Conservation (phyloP, 352 stramenopile species). For the Globisporangium megalacanthum region DNA sequence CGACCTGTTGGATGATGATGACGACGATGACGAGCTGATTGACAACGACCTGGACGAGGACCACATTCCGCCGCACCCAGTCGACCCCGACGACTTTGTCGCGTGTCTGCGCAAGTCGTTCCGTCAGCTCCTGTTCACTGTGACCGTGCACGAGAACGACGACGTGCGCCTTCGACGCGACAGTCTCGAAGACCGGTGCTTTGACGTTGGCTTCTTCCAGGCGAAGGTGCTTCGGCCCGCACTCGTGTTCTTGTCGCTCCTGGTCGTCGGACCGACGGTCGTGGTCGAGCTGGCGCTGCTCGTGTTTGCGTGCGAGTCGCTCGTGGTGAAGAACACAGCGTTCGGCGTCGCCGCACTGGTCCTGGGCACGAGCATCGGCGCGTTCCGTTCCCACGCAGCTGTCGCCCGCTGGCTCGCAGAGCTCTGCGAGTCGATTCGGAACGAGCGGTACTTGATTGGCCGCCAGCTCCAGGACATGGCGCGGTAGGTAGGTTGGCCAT, state of each 20-base stretch:
- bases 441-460: conserved; percentile 85
- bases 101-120: conserved; percentile 51
- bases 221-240: conserved; percentile 58
- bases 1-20: conserved; percentile 26
- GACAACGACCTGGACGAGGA: conserved; percentile 27
- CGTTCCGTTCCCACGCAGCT: conserved; percentile 40
- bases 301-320: conserved; percentile 27
- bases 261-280: conserved; percentile 54
- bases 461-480: conserved; percentile 83
- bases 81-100: conserved; percentile 40
- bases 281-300: conserved; percentile 37
- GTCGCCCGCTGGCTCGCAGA: conserved; percentile 57
- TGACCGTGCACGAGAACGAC: conserved; percentile 71
- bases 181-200: conserved; percentile 60
- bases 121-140: conserved; percentile 63
- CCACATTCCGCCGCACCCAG: conserved; percentile 1
- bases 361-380: conserved; percentile 27
- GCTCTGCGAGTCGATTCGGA: conserved; percentile 79
- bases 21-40: conserved; percentile 9
- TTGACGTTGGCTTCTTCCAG: conserved; percentile 65
- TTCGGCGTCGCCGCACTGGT: conserved; percentile 52
- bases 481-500: conserved; percentile 25
- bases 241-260: conserved; percentile 30
- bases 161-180: conserved; percentile 48
- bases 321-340: conserved; percentile 39